phyloP scores from a whole-genome alignment of 2,329 filamentous ascomycete species.

The Ceratocystis albifundus region DNA sequence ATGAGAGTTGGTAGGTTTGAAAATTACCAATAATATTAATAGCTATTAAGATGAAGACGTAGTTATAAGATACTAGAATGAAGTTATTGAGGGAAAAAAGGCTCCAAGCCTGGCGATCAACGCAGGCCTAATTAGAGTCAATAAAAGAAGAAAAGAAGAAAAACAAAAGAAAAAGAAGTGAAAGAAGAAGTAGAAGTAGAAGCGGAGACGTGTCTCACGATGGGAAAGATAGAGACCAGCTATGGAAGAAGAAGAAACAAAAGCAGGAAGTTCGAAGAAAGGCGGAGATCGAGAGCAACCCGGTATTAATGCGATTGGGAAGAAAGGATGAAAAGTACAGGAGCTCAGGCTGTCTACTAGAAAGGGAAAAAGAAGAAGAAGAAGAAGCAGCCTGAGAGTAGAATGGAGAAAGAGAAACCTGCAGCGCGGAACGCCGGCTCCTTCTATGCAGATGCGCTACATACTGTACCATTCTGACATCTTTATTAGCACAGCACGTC shows the following conservation, averaged over 20 bases:
- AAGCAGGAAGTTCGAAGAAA: neutral
- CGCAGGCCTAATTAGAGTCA: neutral
- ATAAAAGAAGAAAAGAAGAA: conserved; percentile 10
- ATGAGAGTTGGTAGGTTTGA: conserved; percentile 1
- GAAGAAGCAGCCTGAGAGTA: neutral
- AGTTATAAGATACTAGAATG: conserved; percentile 26
- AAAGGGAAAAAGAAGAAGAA: no score
- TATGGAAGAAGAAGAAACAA: conserved; percentile 27
- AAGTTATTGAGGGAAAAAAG: neutral
- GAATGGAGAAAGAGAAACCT: no score
- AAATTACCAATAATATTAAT: conserved; percentile 13
- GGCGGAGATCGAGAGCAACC: neutral
- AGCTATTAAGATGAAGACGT: conserved; percentile 5
- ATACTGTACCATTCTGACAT: neutral
- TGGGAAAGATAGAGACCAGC: conserved; percentile 23
- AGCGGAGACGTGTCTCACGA: conserved; percentile 28
- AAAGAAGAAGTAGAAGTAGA: conserved; percentile 26
- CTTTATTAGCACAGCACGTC: neutral
- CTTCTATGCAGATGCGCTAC: neutral
- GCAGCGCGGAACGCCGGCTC: neutral
- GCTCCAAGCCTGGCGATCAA: neutral
- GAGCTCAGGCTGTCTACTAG: neutral
- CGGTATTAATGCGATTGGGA: neutral
- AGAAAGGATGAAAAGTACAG: neutral
- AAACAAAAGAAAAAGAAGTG: conserved; percentile 26